Percentiles rank a stretch among this genome's conserved stretches.
phyloP scores from a whole-genome alignment of 441 rosid genomes.

The Isatis lusitanica region DNA sequence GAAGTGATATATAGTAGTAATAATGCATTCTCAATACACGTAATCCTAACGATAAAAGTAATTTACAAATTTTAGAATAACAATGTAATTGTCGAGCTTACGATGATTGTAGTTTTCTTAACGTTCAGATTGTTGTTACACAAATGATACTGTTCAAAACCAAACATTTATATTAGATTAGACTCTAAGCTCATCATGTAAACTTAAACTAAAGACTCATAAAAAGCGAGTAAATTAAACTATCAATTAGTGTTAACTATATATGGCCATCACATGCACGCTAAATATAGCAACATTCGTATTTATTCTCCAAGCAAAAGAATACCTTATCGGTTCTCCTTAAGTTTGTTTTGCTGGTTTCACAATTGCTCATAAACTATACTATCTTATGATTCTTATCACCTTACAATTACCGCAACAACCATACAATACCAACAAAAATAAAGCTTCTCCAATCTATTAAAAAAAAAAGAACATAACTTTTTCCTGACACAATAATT shows the following conservation, averaged over 20 bases:
- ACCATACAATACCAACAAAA: neutral
- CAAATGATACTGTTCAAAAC: neutral
- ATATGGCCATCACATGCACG: neutral
- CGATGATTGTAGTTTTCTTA: neutral
- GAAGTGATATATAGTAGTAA: neutral
- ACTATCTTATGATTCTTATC: slow-evolving; percentile 13
- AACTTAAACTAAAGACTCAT: neutral
- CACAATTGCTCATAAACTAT: neutral
- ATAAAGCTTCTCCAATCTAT: neutral
- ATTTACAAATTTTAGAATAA: too few relatives aligned
- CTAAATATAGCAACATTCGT: neutral
- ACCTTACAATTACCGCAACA: neutral
- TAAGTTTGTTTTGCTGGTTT: neutral
- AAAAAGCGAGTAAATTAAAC: neutral
- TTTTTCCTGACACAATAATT: slow-evolving; percentile 10
- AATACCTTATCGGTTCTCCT: neutral
- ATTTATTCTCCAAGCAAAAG: neutral
- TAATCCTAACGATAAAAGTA: neutral
- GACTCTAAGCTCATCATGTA: neutral
- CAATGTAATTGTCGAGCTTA: neutral
- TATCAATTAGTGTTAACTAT: neutral
- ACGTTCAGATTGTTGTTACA: neutral
- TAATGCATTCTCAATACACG: neutral
- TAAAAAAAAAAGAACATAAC: neutral
- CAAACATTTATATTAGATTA: neutral